Evolutionary conservation across 768 basidiomycete genomes (phyloP), one percentile per base, ranked within the genome.

Genomic region (Ramaria sp.): DNA sequence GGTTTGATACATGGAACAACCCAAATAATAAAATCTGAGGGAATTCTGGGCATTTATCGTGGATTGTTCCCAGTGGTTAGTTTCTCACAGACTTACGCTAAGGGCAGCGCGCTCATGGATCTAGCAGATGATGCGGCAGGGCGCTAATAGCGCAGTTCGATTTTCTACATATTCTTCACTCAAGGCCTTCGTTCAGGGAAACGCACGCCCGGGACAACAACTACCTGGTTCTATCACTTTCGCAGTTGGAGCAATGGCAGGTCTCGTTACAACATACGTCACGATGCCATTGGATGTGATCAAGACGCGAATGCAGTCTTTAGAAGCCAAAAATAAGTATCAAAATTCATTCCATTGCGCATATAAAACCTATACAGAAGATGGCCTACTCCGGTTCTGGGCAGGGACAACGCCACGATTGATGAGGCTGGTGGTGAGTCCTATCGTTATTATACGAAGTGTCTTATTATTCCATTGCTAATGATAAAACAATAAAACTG

Each of bases 251-350:
- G 91, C 85, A 0, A 78, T 93, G 30, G 94, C 96, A 0, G 96
- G 96, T 0, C 73, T 97, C 22, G 91, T 97, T 7, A 99, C 96
- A 0, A 95, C 98, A 1, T 97, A 90, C 68, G 79, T 82, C 32
- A 89, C 87, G 0, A 88, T 89, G 80, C 87, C 88, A 4, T 73
- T 91, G 13, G 88, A 90, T 64, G 93, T 97, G 28, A 81, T 99
- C 69, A 99, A 98, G 71, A 98, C 96, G 10, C 81, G 95, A 24
- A 99, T 98, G 96, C 96, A 99, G 68, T 84, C 90, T 4, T 75
- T 99, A 10, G 78, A 79, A 55, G 96, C 95, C 0, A 74, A 78
- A 9, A 69, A 74, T 22, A 84, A 92, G 57, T 99, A 98, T 66
- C 80, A 83, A 37, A 97, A 99, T 63, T 84, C 93, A 1, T 88